These are phyloP conservation scores for Fusarium virguliforme DNA, from an alignment of 2,329 filamentous ascomycete species.

Conservation along the genomic window DNA sequence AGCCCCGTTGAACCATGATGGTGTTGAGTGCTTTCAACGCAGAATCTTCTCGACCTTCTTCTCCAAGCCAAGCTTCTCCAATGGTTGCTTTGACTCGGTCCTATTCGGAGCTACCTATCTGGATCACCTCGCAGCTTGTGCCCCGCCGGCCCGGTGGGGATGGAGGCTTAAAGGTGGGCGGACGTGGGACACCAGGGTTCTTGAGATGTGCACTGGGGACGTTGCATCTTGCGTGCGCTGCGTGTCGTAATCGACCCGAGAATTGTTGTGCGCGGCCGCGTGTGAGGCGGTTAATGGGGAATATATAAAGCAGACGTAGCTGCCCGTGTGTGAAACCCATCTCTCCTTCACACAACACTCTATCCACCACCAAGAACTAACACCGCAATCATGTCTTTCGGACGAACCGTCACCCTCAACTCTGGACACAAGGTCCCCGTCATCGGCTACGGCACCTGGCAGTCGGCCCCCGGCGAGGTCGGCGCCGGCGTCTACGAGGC, in stretches of 20 bases:
- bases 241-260: conserved; percentile 21
- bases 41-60: conserved; percentile 41
- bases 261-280: conserved; percentile 18
- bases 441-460: conserved; percentile 76
- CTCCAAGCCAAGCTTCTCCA: conserved; percentile 14
- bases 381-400: conserved; percentile 67
- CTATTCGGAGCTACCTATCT: conserved; percentile 38
- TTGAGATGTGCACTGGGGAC: conserved; percentile 17
- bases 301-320: conserved; percentile 28
- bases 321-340: no score
- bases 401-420: conserved; percentile 71
- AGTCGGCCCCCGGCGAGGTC: conserved; percentile 76
- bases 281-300: conserved; percentile 14
- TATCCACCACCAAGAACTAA: not conserved
- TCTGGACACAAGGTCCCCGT: conserved; percentile 77
- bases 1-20: not conserved
- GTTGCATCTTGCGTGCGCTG: conserved; percentile 9
- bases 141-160: conserved; percentile 25
- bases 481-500: conserved; percentile 76
- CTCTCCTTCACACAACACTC: conserved; percentile 1
- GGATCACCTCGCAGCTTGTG: not conserved
- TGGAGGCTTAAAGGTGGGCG: conserved; percentile 11
- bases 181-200: conserved; percentile 38
- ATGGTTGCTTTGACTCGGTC: not conserved
- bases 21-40: not conserved